Conservation (phyloP, 345 rosid species). For the Excoecaria agallocha region DNA sequence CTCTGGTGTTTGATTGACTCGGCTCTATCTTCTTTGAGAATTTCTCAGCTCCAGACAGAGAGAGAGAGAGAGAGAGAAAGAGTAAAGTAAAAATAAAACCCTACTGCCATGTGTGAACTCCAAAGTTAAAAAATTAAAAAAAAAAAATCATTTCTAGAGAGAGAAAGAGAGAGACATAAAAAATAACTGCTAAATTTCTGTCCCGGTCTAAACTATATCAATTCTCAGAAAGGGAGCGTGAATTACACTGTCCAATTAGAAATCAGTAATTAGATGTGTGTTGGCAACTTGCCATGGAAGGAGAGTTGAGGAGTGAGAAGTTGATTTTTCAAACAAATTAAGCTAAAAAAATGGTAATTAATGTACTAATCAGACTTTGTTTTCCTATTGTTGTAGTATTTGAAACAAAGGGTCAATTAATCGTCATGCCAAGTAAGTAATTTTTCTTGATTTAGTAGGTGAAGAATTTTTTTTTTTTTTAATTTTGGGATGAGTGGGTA, state of each 20-base stretch:
- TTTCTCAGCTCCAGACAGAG: conserved; percentile 32
- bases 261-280: background rate
- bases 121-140: conserved; percentile 40
- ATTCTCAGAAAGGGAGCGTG: conserved; percentile 14
- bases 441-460: conserved; percentile 27
- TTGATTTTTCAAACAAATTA: conserved; percentile 10
- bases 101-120: conserved; percentile 45
- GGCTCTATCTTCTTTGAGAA: conserved; percentile 50
- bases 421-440: conserved; percentile 14
- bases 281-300: background rate
- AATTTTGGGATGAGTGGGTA: conserved; percentile 13
- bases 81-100: conserved; percentile 53
- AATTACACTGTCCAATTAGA: background rate
- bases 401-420: conserved; percentile 16
- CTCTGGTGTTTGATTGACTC: conserved; percentile 27
- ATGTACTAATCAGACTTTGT: background rate
- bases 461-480: conserved; percentile 17
- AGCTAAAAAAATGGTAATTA: background rate
- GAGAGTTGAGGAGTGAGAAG: background rate
- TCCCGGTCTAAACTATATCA: background rate
- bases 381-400: background rate
- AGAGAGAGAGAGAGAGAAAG: conserved; percentile 30
- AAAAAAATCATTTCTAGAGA: conserved; percentile 8
- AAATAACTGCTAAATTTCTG: conserved; percentile 20
- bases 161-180: conserved; percentile 8